Conservation (phyloP, 495 filamentous ascomycete species). For the Cercophora samala region DNA sequence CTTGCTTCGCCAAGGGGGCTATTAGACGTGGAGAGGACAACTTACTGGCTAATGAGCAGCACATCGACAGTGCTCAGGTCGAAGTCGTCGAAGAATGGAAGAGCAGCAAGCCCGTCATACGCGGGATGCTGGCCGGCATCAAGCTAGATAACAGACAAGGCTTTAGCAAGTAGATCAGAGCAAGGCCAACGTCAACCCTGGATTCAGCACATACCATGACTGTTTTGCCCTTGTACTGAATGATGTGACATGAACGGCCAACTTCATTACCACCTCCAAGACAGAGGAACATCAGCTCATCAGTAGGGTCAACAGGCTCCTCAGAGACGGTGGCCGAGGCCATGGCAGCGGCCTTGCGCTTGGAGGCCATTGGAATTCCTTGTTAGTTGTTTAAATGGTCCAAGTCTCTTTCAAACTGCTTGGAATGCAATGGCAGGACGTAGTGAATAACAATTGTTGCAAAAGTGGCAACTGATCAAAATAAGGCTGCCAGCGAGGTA, state of each 20-base stretch:
- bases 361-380: slow-evolving; percentile 59
- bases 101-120: slow-evolving; percentile 89
- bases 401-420: not conserved
- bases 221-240: slow-evolving; percentile 98
- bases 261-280: slow-evolving; percentile 96
- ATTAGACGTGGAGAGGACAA: slow-evolving; percentile 24
- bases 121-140: slow-evolving; percentile 96
- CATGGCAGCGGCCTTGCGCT: slow-evolving; percentile 70
- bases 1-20: slow-evolving; percentile 17
- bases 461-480: not conserved
- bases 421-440: too few species aligned
- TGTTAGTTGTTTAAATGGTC: not conserved
- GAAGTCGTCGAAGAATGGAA: slow-evolving; percentile 98
- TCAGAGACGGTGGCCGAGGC: slow-evolving; percentile 52
- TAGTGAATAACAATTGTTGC: not conserved
- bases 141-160: slow-evolving; percentile 54
- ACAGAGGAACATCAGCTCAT: slow-evolving; percentile 90
- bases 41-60: slow-evolving; percentile 96
- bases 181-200: not conserved
- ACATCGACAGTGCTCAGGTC: slow-evolving; percentile 96
- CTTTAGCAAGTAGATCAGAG: not conserved
- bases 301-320: slow-evolving; percentile 70
- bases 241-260: slow-evolving; percentile 92
- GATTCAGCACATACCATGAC: slow-evolving; percentile 71
- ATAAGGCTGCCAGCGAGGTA: not conserved